Evolutionary conservation across 345 rosid species (phyloP).

Genomic region (Lumnitzera littorea): DNA sequence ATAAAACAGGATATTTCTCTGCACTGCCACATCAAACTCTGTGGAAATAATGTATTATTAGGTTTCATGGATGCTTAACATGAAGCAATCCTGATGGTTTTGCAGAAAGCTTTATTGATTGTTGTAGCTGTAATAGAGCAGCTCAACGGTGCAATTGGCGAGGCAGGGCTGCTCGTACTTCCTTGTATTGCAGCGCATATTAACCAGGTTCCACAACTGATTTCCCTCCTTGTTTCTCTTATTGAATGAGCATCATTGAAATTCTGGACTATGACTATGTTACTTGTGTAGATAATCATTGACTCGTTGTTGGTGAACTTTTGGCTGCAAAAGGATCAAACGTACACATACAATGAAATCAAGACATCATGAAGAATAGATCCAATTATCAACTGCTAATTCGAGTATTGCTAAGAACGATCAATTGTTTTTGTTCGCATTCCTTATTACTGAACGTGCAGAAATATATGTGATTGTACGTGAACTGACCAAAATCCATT

Average conservation of each 20-base stretch:
- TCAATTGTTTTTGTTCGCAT: too few species aligned
- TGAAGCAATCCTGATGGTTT: background rate
- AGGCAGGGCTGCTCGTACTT: slow-evolving; percentile 23
- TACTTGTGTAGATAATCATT: slow-evolving; percentile 8
- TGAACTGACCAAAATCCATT: too few species aligned
- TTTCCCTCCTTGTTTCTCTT: background rate
- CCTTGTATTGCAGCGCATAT: slow-evolving; percentile 26
- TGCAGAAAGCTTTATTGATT: slow-evolving; percentile 22
- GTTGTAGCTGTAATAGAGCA: slow-evolving; percentile 25
- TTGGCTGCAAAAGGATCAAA: slow-evolving; percentile 18
- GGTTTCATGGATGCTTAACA: background rate
- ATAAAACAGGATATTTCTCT: too few species aligned
- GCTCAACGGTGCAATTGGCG: slow-evolving; percentile 22
- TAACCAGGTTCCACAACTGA: slow-evolving; percentile 12
- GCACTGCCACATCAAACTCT: too few species aligned
- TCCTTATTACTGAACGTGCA: too few species aligned
- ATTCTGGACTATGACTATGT: background rate
- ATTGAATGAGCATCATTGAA: background rate
- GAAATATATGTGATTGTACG: too few species aligned
- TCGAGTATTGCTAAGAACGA: too few species aligned
- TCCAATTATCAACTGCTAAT: background rate
- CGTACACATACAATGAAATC: background rate
- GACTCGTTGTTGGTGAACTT: slow-evolving; percentile 23
- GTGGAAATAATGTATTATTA: background rate
- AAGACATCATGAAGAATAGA: slow-evolving; percentile 10